Conservation (phyloP, 1,284 basidiomycete genomes). For the Waitea zeae region DNA sequence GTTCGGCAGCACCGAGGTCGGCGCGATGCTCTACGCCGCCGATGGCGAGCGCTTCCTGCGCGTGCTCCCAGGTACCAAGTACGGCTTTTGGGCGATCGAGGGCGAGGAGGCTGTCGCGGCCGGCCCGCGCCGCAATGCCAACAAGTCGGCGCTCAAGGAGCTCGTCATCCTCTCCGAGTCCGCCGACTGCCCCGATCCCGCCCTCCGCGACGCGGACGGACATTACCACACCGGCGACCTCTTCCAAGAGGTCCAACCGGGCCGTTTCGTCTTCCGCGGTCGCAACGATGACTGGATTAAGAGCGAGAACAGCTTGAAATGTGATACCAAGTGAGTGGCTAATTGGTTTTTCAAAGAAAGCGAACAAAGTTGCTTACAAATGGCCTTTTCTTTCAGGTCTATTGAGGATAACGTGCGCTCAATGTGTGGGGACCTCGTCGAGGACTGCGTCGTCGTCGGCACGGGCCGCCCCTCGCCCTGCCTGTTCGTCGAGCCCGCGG, state of each 20-base stretch:
- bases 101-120: constrained; percentile 17
- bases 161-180: constrained; percentile 46
- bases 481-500: constrained; percentile 45
- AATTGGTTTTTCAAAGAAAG: background rate
- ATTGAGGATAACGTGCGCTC: constrained; percentile 52
- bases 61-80: constrained; percentile 37
- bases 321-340: constrained; percentile 43
- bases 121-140: constrained; percentile 33
- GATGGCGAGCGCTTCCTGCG: constrained; percentile 28
- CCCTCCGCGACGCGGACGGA: constrained; percentile 38
- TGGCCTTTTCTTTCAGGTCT: constrained; percentile 20
- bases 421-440: constrained; percentile 34
- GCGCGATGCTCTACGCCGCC: constrained; percentile 39
- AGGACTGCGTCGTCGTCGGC: constrained; percentile 48
- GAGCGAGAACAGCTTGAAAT: constrained; percentile 51
- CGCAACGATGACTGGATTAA: constrained; percentile 70
- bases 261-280: constrained; percentile 42
- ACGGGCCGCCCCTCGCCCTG: constrained; percentile 46
- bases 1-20: constrained; percentile 58
- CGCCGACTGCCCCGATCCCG: constrained; percentile 44
- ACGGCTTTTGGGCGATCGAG: constrained; percentile 37
- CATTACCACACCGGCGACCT: constrained; percentile 62
- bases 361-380: background rate
- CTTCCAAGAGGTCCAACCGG: constrained; percentile 38
- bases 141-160: constrained; percentile 33